Base-by-base conservation (phyloP, 192 early-diverging fungal genomes). In the Umbelopsis sp. region DNA sequence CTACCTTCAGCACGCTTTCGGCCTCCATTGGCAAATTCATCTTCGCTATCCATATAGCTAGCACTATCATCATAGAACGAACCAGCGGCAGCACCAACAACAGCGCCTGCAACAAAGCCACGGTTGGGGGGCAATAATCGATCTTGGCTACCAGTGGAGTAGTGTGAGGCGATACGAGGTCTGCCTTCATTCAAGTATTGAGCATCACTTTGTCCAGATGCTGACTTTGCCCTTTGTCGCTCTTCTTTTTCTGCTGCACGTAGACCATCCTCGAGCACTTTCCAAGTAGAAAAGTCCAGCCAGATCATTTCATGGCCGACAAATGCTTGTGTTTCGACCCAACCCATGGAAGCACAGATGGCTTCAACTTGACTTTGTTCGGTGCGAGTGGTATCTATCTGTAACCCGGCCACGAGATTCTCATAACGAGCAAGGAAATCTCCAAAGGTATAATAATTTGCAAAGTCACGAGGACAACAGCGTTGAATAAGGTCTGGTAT, bases 371-470 rank as follows among this genome's bases (percentile, higher is more conserved):
- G 65, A 34, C 76, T 70, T 12, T 72, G 72, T 29, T 71, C 76
- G 3, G 50, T 74, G 7, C 54, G 65, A 5, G 54, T 43, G 24
- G 56, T 44, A 59, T 77, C 81, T 11, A 81, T 17, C 45, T 84
- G 77, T 16, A 80, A 24, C 0, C 32, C 51, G 0, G 52, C 14
- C 3, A 74, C 29, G 50, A 76, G 65, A 25, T 53, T 20, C 9
- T 73, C 69, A 73, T 94, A 97, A n/a, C 92, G 87, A 20, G 76
- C 70, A 12, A 92, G 73, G 68, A 97, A 95, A 22, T 92, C 87
- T 9, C 86, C 85, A 75, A 92, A 93, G 0, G 83, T 69, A 72
- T 93, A 88, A 24, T 77, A 79, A 10, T 89, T 83, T 3, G 90
- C 92, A 80, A 89, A 97, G 71, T 94, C 93, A 14, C 83, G 77